These are phyloP conservation scores for Colletotrichum ledebouriae DNA, from an alignment of 2,329 filamentous ascomycete species.

Conservation along the genomic window DNA sequence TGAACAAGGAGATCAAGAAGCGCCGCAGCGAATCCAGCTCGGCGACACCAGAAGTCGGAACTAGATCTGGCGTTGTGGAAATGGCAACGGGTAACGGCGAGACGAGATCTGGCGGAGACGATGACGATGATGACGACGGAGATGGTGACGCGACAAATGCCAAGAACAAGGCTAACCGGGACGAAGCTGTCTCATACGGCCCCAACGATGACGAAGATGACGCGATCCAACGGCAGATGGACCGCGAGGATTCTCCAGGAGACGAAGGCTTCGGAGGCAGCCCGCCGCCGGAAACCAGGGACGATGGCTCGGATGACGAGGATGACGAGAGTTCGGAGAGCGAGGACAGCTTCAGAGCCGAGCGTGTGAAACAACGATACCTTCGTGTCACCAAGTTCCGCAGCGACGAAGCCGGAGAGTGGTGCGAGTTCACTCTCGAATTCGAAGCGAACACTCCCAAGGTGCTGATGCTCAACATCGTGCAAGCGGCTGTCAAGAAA, in stretches of 20 bases:
- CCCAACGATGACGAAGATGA: constrained; percentile 94
- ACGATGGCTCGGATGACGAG: constrained; percentile 49
- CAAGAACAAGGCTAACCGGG: constrained; percentile 81
- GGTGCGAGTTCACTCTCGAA: constrained; percentile 85
- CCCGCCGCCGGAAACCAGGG: constrained; percentile 52
- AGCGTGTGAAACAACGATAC: constrained; percentile 73
- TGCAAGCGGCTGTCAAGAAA: constrained; percentile 83
- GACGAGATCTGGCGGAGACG: constrained; percentile 59
- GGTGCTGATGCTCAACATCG: constrained; percentile 90
- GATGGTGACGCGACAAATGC: constrained; percentile 83
- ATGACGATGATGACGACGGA: constrained; percentile 77
- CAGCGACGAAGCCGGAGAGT: constrained; percentile 82
- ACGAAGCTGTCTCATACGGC: constrained; percentile 88
- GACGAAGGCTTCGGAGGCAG: constrained; percentile 68
- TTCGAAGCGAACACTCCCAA: constrained; percentile 87
- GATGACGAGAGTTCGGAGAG: constrained; percentile 53
- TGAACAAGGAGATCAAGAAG: constrained; percentile 87
- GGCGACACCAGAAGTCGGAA: constrained; percentile 81
- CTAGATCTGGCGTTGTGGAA: constrained; percentile 66
- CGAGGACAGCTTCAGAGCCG: constrained; percentile 63
- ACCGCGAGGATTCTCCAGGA: constrained; percentile 65
- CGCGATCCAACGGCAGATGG: constrained; percentile 75
- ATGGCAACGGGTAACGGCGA: constrained; percentile 58
- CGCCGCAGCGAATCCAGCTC: constrained; percentile 75
- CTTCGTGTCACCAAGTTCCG: constrained; percentile 80